Evolutionary conservation across 2,329 filamentous ascomycete species (phyloP).

Genomic region (Trematosphaeria pertusa): DNA sequence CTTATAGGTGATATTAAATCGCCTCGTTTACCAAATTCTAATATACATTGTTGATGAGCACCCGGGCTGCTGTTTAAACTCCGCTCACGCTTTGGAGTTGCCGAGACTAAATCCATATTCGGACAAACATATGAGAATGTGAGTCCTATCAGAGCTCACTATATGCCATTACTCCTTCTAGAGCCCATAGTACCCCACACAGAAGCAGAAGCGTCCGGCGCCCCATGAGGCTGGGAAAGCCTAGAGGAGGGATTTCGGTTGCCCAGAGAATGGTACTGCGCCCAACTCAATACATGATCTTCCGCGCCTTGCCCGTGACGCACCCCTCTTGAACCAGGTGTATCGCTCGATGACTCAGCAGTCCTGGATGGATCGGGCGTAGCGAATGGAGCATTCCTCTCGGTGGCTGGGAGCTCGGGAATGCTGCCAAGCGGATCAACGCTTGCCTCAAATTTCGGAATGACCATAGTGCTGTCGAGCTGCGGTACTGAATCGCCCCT

Average conservation of each 20-base stretch:
- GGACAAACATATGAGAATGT: no score
- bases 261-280: slow-evolving; percentile 20
- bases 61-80: no score
- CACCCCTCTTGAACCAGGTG: slow-evolving; percentile 3
- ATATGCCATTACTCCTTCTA: not conserved
- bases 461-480: slow-evolving; percentile 20
- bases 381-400: slow-evolving; percentile 6
- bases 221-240: slow-evolving; percentile 21
- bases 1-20: no score
- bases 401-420: slow-evolving; percentile 22
- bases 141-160: no score
- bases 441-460: slow-evolving; percentile 21
- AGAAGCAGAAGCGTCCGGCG: slow-evolving; percentile 11
- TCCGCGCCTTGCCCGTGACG: slow-evolving; percentile 1
- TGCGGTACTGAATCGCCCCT: slow-evolving; percentile 16
- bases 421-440: slow-evolving; percentile 20
- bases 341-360: slow-evolving; percentile 1
- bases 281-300: slow-evolving; percentile 25
- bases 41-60: no score
- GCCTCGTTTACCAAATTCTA: no score
- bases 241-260: slow-evolving; percentile 13
- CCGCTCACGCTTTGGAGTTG: no score
- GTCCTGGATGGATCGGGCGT: slow-evolving; percentile 7
- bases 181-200: not conserved
- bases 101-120: no score